Evolutionary conservation across 2,329 filamentous ascomycete species (phyloP).

Genomic region (Paraphaeosphaeria sporulosa): DNA sequence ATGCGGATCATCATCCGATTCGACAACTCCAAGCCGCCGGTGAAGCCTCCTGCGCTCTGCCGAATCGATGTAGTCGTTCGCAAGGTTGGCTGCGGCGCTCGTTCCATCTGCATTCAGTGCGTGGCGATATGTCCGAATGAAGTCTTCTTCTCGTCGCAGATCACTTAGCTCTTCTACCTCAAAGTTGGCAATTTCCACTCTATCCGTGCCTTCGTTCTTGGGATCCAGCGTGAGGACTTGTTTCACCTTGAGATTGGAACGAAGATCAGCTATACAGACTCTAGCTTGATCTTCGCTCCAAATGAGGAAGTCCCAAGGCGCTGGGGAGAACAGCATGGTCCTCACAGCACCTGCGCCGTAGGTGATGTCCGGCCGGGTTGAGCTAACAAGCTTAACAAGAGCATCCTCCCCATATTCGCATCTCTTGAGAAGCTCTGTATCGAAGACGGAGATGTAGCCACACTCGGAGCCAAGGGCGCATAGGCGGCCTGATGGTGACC

Average conservation of each 20-base stretch:
- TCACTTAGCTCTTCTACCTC: slow-evolving; percentile 49
- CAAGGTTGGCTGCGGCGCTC: slow-evolving; percentile 48
- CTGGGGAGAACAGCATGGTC: slow-evolving; percentile 90
- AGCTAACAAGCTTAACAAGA: slow-evolving; percentile 77
- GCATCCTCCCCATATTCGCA: slow-evolving; percentile 62
- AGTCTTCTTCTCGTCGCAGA: slow-evolving; percentile 55
- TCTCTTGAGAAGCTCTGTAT: slow-evolving; percentile 58
- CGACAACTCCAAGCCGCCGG: slow-evolving; percentile 47
- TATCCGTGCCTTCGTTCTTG: slow-evolving; percentile 63
- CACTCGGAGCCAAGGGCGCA: slow-evolving; percentile 82
- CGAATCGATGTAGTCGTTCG: slow-evolving; percentile 54
- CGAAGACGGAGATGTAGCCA: slow-evolving; percentile 78
- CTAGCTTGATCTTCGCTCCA: slow-evolving; percentile 90
- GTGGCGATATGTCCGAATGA: slow-evolving; percentile 53
- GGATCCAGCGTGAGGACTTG: slow-evolving; percentile 73
- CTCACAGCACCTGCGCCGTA: slow-evolving; percentile 77
- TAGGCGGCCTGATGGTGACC: slow-evolving; percentile 74
- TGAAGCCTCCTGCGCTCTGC: slow-evolving; percentile 40
- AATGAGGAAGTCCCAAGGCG: slow-evolving; percentile 86
- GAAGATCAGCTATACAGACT: slow-evolving; percentile 76
- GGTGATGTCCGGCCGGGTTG: slow-evolving; percentile 72
- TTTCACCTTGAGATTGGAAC: slow-evolving; percentile 70
- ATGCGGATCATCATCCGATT: slow-evolving; percentile 54
- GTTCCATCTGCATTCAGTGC: slow-evolving; percentile 48
- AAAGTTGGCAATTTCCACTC: slow-evolving; percentile 64